Evolutionary conservation across 2,329 filamentous ascomycete genomes (phyloP).

Genomic region (Talaromyces verruculosus): DNA sequence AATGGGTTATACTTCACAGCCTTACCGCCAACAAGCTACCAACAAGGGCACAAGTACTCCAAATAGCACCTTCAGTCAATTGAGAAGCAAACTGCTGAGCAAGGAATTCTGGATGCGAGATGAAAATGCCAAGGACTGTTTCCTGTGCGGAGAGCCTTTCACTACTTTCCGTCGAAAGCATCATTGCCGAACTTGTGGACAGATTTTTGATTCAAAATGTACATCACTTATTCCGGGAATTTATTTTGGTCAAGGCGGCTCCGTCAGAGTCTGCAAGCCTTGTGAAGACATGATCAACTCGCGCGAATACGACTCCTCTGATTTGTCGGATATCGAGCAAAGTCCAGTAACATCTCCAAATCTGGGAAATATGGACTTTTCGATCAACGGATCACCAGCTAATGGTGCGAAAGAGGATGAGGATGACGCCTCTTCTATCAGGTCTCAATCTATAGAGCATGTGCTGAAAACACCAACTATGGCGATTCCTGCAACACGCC

Average conservation of each 20-base stretch:
- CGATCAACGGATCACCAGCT: constrained; percentile 50
- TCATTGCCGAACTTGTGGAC: constrained; percentile 92
- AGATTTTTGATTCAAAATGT: constrained; percentile 96
- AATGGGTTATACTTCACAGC: constrained; percentile 27
- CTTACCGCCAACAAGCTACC: constrained; percentile 26
- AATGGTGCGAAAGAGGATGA: constrained; percentile 47
- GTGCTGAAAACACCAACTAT: constrained; percentile 58
- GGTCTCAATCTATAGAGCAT: constrained; percentile 50
- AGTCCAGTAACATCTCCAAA: constrained; percentile 62
- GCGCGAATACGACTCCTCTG: constrained; percentile 86
- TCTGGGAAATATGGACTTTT: constrained; percentile 48
- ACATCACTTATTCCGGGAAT: constrained; percentile 86
- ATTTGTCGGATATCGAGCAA: constrained; percentile 72
- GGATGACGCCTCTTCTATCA: constrained; percentile 47
- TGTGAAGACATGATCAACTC: constrained; percentile 90
- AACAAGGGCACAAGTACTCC: constrained; percentile 26
- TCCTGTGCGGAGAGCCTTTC: constrained; percentile 85
- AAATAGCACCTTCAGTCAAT: constrained; percentile 54
- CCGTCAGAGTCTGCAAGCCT: constrained; percentile 85
- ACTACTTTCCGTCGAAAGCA: constrained; percentile 94
- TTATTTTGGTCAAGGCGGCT: constrained; percentile 81
- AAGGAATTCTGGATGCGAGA: constrained; percentile 99
- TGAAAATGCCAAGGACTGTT: constrained; percentile 96
- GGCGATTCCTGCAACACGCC: constrained; percentile 64
- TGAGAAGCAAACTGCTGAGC: constrained; percentile 83